Conservation (phyloP, 1,284 basidiomycete species). For the Papiliotrema terrestris region DNA sequence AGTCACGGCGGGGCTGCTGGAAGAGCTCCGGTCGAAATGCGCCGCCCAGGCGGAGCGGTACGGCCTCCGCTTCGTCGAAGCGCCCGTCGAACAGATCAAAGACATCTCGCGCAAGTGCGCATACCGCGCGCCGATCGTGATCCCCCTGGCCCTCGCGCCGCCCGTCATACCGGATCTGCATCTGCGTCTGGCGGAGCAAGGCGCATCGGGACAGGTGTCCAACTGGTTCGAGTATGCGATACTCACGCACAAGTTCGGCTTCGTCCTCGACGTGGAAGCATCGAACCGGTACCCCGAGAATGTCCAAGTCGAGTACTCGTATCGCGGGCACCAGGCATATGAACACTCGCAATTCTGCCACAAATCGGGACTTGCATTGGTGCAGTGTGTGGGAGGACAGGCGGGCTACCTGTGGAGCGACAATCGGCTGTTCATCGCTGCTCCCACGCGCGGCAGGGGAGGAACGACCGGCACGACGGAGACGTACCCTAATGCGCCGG, state of each 20-base stretch:
- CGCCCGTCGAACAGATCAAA: slow-evolving; percentile 77
- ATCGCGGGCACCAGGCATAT: slow-evolving; percentile 66
- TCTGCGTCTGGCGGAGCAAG: slow-evolving; percentile 56
- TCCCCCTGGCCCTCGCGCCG: slow-evolving; percentile 67
- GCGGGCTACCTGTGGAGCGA: slow-evolving; percentile 82
- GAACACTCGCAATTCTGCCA: slow-evolving; percentile 85
- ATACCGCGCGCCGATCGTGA: slow-evolving; percentile 82
- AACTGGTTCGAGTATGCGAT: slow-evolving; percentile 80
- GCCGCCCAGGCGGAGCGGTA: slow-evolving; percentile 81
- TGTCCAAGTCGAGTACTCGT: slow-evolving; percentile 83
- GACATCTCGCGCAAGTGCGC: slow-evolving; percentile 77
- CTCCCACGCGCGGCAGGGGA: slow-evolving; percentile 26
- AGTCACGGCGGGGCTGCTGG: slow-evolving; percentile 90
- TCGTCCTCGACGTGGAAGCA: slow-evolving; percentile 83
- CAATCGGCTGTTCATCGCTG: slow-evolving; percentile 62
- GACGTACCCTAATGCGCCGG: slow-evolving; percentile 15
- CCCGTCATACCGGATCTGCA: slow-evolving; percentile 68
- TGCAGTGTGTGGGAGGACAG: slow-evolving; percentile 73
- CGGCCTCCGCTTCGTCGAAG: slow-evolving; percentile 88
- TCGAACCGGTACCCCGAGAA: slow-evolving; percentile 68
- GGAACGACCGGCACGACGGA: slow-evolving; percentile 53
- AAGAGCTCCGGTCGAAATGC: slow-evolving; percentile 83
- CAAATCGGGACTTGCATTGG: slow-evolving; percentile 76
- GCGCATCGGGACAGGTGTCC: slow-evolving; percentile 53
- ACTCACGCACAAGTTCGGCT: slow-evolving; percentile 65